Percentiles rank a stretch among this genome's conserved stretches.
phyloP scores from a whole-genome alignment of 2,329 filamentous ascomycete genomes.

The Grosmannia serpens region DNA sequence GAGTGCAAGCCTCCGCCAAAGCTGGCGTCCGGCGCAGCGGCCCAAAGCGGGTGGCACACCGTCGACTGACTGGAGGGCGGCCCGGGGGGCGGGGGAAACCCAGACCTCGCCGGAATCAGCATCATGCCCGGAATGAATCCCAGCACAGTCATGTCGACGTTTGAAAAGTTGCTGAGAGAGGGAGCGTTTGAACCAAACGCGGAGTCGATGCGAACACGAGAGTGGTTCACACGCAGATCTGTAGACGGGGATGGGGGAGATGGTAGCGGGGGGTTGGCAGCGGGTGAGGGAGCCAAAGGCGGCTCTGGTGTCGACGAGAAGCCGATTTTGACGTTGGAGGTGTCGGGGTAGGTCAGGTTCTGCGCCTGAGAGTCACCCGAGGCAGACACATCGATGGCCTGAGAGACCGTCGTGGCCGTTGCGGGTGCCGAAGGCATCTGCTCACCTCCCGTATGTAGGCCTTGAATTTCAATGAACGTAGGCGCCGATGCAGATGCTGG shows the following conservation, averaged over 20 bases:
- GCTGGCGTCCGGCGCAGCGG: background rate
- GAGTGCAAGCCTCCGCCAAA: background rate
- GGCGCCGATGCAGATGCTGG: too few species aligned
- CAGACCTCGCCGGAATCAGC: background rate
- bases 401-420: background rate
- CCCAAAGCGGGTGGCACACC: background rate
- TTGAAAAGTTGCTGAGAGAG: slow-evolving; percentile 33
- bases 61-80: background rate
- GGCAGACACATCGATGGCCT: background rate
- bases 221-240: slow-evolving; percentile 40
- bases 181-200: slow-evolving; percentile 29
- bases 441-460: background rate
- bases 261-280: too few species aligned
- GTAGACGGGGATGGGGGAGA: background rate
- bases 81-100: background rate
- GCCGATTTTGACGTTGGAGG: too few species aligned
- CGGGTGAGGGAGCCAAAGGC: too few species aligned
- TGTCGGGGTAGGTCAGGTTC: too few species aligned
- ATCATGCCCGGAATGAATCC: slow-evolving; percentile 35
- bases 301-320: too few species aligned
- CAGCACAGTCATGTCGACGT: slow-evolving; percentile 30
- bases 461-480: background rate
- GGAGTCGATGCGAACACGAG: background rate
- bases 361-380: too few species aligned
- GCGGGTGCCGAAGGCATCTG: background rate